Percentiles rank a stretch among this genome's conserved stretches.
These are phyloP conservation scores for Dactylellina cionopaga DNA, from an alignment of 2,329 filamentous ascomycete genomes.

Conservation along the genomic window DNA sequence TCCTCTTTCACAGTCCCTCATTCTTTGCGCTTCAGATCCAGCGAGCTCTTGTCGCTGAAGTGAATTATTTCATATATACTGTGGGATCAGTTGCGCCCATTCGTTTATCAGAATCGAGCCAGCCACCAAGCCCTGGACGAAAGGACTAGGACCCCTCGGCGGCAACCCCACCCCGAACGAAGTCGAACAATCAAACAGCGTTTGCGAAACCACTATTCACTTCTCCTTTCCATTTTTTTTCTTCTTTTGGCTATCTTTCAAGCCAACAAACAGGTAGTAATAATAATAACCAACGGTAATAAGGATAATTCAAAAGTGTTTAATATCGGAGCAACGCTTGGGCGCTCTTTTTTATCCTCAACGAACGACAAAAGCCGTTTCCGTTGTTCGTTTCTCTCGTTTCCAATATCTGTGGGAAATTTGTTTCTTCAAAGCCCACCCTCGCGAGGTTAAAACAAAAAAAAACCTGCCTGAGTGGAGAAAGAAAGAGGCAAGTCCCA, in stretches of 20 bases:
- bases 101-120: slow-evolving; percentile 41
- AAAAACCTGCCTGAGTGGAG: slow-evolving; percentile 23
- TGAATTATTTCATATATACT: slow-evolving; percentile 11
- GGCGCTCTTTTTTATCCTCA: background rate
- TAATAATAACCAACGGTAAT: slow-evolving; percentile 24
- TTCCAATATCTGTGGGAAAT: slow-evolving; percentile 33
- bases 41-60: slow-evolving; percentile 24
- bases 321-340: slow-evolving; percentile 31
- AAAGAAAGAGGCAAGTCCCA: slow-evolving; percentile 50
- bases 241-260: slow-evolving; percentile 10
- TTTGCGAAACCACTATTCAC: slow-evolving; percentile 33
- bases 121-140: slow-evolving; percentile 34
- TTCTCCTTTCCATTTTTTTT: background rate
- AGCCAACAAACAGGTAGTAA: slow-evolving; percentile 14
- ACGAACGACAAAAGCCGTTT: slow-evolving; percentile 16
- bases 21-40: background rate
- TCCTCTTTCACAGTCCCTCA: background rate
- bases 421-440: slow-evolving; percentile 45
- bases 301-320: too few relatives aligned
- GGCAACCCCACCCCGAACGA: slow-evolving; percentile 47
- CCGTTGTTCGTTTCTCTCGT: slow-evolving; percentile 14
- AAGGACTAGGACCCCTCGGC: slow-evolving; percentile 34
- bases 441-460: slow-evolving; percentile 13
- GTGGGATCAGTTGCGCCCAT: slow-evolving; percentile 13
- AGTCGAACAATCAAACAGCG: slow-evolving; percentile 27